These are phyloP conservation scores for Rhizomucor pusillus DNA, from an alignment of 371 early-diverging fungal genomes.

Conservation along the genomic window DNA sequence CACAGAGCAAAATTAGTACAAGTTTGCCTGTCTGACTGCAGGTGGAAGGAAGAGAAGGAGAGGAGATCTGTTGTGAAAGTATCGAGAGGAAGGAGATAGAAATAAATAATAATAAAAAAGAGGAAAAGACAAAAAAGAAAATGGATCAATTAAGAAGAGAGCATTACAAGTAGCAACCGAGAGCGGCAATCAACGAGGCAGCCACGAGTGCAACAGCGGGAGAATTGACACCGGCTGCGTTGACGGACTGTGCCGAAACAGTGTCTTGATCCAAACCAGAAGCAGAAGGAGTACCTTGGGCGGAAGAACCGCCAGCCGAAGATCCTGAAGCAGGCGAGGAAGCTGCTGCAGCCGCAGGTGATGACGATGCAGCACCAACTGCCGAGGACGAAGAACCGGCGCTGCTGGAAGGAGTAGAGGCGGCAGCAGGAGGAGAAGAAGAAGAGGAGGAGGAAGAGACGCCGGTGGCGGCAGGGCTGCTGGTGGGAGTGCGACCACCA, in stretches of 20 bases:
- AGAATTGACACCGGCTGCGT: neutral
- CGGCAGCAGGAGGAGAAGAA: slow-evolving; percentile 5
- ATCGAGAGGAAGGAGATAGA: neutral
- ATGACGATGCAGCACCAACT: slow-evolving; percentile 1
- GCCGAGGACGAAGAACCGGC: slow-evolving; percentile 8
- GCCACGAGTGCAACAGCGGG: neutral
- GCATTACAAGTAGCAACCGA: neutral
- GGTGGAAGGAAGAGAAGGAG: too few relatives aligned
- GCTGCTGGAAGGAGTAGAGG: neutral
- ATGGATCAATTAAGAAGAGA: neutral
- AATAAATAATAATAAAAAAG: neutral
- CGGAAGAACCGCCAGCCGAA: neutral
- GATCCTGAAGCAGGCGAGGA: slow-evolving; percentile 4
- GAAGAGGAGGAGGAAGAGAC: slow-evolving; percentile 6
- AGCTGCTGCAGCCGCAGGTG: slow-evolving; percentile 1
- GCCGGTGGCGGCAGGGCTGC: neutral
- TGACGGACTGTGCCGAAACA: slow-evolving; percentile 15
- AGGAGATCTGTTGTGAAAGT: neutral
- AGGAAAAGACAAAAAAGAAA: neutral
- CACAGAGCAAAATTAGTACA: too few relatives aligned
- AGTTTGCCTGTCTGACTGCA: too few relatives aligned
- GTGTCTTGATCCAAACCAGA: slow-evolving; percentile 1
- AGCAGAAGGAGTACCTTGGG: neutral
- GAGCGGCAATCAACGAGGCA: neutral
- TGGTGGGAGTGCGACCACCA: neutral